Evolutionary conservation across 306 rosid genomes (phyloP).

Genomic region (Trichosanthes cucumerina): DNA sequence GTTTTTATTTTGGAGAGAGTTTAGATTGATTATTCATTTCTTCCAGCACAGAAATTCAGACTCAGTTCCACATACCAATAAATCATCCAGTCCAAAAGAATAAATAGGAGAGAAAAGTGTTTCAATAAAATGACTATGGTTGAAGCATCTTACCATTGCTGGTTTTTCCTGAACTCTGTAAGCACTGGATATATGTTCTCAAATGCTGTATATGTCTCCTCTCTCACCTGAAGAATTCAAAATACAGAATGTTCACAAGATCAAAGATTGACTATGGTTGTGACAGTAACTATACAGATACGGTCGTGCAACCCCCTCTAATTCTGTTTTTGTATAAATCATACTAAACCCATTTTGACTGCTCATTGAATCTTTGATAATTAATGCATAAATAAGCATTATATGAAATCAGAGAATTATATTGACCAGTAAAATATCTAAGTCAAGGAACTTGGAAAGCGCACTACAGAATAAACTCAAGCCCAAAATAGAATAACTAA

Average conservation of each 20-base stretch:
- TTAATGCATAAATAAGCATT: background rate
- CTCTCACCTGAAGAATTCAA: conserved; percentile 52
- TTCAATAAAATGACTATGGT: background rate
- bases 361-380: background rate
- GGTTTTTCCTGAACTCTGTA: conserved; percentile 84
- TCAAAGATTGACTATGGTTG: background rate
- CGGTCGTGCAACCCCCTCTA: background rate
- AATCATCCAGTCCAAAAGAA: background rate
- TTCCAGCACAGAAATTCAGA: background rate
- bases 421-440: background rate
- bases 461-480: background rate
- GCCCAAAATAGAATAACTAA: background rate
- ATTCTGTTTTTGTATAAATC: background rate
- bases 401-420: background rate
- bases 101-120: background rate
- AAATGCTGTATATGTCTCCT: conserved; percentile 84
- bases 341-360: background rate
- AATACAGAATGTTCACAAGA: background rate
- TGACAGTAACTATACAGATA: background rate
- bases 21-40: background rate
- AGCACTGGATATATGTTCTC: conserved; percentile 94
- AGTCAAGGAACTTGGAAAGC: background rate
- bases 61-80: background rate
- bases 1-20: background rate
- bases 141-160: conserved; percentile 53